Evolutionary conservation across 192 early-diverging fungal species (phyloP), one percentile per base, ranked within the genome.

Genomic region (Coemansia furcata): DNA sequence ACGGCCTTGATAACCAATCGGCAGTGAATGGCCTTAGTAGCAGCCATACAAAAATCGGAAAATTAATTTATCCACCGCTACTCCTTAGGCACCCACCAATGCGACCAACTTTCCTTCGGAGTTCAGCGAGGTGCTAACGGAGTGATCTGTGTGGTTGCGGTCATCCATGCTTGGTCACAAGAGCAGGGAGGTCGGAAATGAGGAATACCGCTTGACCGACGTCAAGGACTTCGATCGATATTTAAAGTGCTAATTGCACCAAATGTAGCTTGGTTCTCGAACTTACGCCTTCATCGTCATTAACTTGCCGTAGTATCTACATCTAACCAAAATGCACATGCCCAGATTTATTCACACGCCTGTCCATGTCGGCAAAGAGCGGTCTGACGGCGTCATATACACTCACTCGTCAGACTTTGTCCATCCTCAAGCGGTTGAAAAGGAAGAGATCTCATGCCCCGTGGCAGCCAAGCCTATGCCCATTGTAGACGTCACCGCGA

Each of bases 391-490:
- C 9, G 42, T 73, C 50, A 69, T 81, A n/a, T 81, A 70, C 35
- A 73, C 69, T 2, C 50, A 65, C 44, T 69, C 78, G 0, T 81
- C 78, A 0, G 78, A 76, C 65, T 81, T 81, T 73, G 67, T 81
- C 11, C 73, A 72, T 29, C 73, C 72, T 3, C 39, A 43, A 14
- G 54, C 66, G 21, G 38, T 76, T 17, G 44, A 46, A n/a, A 81
- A 81, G 58, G 36, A 68, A 0, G 64, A 50, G 4, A 81, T 81
- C 12, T 76, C 78, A 9, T 43, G 43, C 1, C 78, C 78, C 21
- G 42, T 81, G 15, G 33, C 66, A 0, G 69, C 73, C 1, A 38
- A 49, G 37, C 67, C 63, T 19, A 81, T 81, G 78, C 73, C 73
- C 42, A 36, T 52, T 21, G 17, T 81, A 37, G 78, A 81, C 23